phyloP scores from a whole-genome alignment of 768 basidiomycete species.

The Clitopilus passeckerianus region DNA sequence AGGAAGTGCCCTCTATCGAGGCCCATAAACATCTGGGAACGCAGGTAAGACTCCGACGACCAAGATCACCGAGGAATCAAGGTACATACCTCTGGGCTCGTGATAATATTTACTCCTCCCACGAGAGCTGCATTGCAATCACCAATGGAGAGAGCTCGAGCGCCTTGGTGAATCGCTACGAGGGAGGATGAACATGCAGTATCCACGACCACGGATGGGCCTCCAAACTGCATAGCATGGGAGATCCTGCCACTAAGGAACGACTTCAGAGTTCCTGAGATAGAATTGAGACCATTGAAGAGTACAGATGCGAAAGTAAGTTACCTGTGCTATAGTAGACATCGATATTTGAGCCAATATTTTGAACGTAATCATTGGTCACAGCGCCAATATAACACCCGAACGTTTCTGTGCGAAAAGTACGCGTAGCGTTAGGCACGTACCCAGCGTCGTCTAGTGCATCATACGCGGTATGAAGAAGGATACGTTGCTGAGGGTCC shows the following conservation, averaged over 20 bases:
- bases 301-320: not conserved
- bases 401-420: slow-evolving; percentile 47
- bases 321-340: slow-evolving; percentile 68
- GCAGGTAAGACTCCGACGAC: not conserved
- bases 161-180: slow-evolving; percentile 66
- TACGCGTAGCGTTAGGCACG: slow-evolving; percentile 50
- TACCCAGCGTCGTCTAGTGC: slow-evolving; percentile 72
- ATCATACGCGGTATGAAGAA: slow-evolving; percentile 62
- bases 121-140: slow-evolving; percentile 70
- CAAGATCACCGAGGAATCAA: not conserved
- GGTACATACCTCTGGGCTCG: slow-evolving; percentile 61
- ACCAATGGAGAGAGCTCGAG: slow-evolving; percentile 53
- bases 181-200: slow-evolving; percentile 74
- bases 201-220: slow-evolving; percentile 68
- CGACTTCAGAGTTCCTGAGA: slow-evolving; percentile 56
- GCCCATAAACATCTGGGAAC: slow-evolving; percentile 58
- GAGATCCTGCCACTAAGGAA: slow-evolving; percentile 72
- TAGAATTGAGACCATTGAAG: not conserved
- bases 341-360: slow-evolving; percentile 57
- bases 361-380: slow-evolving; percentile 66
- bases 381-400: slow-evolving; percentile 69
- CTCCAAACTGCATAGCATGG: slow-evolving; percentile 60
- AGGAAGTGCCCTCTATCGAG: slow-evolving; percentile 68
- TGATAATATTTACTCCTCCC: slow-evolving; percentile 69
- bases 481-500: slow-evolving; percentile 72